phyloP scores from a whole-genome alignment of 495 filamentous ascomycete species.

The Bombardia bombarda region DNA sequence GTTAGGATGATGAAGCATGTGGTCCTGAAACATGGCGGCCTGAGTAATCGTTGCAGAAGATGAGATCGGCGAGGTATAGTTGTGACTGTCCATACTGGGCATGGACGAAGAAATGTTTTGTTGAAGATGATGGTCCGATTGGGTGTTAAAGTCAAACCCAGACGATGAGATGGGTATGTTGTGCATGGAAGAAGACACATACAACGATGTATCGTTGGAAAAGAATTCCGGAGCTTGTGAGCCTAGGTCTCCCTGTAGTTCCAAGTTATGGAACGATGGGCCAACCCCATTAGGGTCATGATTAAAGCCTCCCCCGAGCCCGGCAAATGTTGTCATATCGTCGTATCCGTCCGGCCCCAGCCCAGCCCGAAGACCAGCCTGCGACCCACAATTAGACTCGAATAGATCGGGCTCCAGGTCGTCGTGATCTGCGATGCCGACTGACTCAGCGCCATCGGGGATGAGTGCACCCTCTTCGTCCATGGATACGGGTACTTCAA shows the following conservation, averaged over 20 bases:
- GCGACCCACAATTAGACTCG: background rate
- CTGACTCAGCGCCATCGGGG: conserved; percentile 20
- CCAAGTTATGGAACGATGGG: conserved; percentile 4
- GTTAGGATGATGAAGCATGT: conserved; percentile 5
- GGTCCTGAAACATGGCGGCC: conserved; percentile 11
- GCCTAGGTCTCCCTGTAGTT: conserved; percentile 11
- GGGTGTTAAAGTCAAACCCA: conserved; percentile 21
- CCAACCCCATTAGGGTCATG: conserved; percentile 9
- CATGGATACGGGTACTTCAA: conserved; percentile 47
- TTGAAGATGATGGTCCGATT: conserved; percentile 4
- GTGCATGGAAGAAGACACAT: conserved; percentile 12
- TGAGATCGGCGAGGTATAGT: conserved; percentile 29
- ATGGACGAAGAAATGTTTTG: conserved; percentile 16
- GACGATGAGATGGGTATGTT: conserved; percentile 32
- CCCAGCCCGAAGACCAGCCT: conserved; percentile 5
- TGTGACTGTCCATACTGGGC: conserved; percentile 23
- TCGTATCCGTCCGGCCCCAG: conserved; percentile 15
- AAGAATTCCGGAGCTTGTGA: conserved; percentile 8
- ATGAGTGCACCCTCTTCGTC: conserved; percentile 18
- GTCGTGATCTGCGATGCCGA: conserved; percentile 22
- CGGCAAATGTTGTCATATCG: conserved; percentile 17
- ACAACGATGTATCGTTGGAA: conserved; percentile 20
- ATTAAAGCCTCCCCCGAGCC: conserved; percentile 23
- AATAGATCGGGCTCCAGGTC: conserved; percentile 19
- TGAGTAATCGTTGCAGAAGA: conserved; percentile 34